Percentiles rank a stretch among this genome's conserved stretches.
These are phyloP conservation scores for Boletus rubescentipes DNA, from an alignment of 768 basidiomycete genomes.

Conservation along the genomic window DNA sequence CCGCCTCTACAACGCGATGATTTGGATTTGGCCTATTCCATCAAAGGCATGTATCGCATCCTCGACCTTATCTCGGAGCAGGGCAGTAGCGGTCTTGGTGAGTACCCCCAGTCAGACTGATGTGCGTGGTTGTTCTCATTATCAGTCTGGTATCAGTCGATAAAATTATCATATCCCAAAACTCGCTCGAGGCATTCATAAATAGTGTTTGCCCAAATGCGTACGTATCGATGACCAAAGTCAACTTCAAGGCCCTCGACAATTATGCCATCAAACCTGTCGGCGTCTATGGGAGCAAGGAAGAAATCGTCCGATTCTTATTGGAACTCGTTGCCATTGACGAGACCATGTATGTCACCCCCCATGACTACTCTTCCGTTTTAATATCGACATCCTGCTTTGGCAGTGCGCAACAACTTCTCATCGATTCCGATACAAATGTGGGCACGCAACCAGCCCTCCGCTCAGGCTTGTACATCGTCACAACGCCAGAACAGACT, in stretches of 20 bases:
- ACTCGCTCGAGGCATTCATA: constrained; percentile 47
- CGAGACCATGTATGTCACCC: constrained; percentile 38
- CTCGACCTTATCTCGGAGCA: constrained; percentile 54
- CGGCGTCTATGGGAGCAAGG: constrained; percentile 58
- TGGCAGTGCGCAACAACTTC: constrained; percentile 15
- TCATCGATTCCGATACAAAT: constrained; percentile 7
- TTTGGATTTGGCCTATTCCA: constrained; percentile 26
- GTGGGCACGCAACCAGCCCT: constrained; percentile 10
- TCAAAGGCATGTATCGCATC: constrained; percentile 52
- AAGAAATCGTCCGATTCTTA: constrained; percentile 49
- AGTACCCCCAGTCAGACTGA: neutral
- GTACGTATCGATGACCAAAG: constrained; percentile 52
- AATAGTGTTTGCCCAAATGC: constrained; percentile 50
- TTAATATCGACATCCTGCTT: neutral
- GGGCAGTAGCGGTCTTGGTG: constrained; percentile 53
- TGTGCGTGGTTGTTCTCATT: neutral
- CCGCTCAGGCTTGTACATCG: constrained; percentile 24
- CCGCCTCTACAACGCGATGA: constrained; percentile 4
- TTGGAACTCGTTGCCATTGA: constrained; percentile 36
- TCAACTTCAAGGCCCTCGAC: constrained; percentile 57
- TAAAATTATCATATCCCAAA: constrained; percentile 60
- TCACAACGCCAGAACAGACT: constrained; percentile 4
- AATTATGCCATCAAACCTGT: constrained; percentile 44
- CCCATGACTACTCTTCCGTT: neutral
- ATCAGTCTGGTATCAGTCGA: constrained; percentile 41